phyloP scores from a whole-genome alignment of 73 alveolate species.

The Symbiodinium natans region DNA sequence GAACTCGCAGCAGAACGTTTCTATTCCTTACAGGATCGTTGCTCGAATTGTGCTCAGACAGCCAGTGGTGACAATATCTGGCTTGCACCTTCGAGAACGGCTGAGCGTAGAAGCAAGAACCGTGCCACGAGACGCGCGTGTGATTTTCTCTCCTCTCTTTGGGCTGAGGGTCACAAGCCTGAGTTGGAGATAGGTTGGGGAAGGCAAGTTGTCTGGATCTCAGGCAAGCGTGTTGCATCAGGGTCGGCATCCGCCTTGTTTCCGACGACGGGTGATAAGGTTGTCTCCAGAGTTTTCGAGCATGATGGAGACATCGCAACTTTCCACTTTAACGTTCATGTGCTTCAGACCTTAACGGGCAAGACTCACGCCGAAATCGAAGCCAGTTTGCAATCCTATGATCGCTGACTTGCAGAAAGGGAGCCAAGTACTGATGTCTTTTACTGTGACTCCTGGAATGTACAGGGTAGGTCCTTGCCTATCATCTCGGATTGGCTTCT shows the following conservation, averaged over 20 bases:
- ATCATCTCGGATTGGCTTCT: neutral
- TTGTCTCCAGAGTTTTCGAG: neutral
- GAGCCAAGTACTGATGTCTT: neutral
- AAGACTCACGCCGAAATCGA: neutral
- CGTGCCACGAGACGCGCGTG: neutral
- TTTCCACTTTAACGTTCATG: neutral
- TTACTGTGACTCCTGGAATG: neutral
- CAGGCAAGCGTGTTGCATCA: neutral
- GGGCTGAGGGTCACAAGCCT: neutral
- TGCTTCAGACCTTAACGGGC: neutral
- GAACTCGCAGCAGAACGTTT: neutral
- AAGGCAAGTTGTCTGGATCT: neutral
- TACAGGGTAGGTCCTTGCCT: neutral
- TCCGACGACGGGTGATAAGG: neutral
- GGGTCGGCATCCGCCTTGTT: neutral
- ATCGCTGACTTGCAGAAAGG: neutral
- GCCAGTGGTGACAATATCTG: neutral
- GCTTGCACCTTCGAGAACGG: neutral
- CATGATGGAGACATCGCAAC: neutral
- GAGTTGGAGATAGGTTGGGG: neutral
- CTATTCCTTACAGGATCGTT: neutral
- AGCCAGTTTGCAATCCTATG: neutral
- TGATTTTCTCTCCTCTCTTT: neutral
- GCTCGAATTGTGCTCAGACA: neutral
- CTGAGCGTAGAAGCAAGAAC: neutral